Evolutionary conservation across 495 filamentous ascomycete species (phyloP).

Genomic region (Margaritispora aquatica): DNA sequence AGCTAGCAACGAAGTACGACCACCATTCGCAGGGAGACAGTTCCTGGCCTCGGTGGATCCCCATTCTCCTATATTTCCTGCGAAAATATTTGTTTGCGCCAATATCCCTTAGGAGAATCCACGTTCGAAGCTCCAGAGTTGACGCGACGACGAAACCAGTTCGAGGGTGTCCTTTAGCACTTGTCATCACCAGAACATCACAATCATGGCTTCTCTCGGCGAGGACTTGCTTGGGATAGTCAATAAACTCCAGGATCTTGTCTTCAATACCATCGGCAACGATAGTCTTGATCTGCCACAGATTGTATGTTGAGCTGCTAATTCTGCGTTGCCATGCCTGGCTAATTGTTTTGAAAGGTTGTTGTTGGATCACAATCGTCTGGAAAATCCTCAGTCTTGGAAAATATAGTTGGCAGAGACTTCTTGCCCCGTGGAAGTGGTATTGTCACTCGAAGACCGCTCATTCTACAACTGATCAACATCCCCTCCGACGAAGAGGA

Average conservation of each 20-base stretch:
- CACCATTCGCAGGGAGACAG: background rate
- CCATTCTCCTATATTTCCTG: background rate
- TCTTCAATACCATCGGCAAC: slow-evolving; percentile 99
- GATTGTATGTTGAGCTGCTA: slow-evolving; percentile 60
- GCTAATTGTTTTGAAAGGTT: slow-evolving; percentile 57
- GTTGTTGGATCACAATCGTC: slow-evolving; percentile 98
- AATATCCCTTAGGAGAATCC: background rate
- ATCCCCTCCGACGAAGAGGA: slow-evolving; percentile 70
- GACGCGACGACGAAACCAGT: slow-evolving; percentile 15
- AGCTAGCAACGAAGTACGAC: background rate
- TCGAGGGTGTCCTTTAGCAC: background rate
- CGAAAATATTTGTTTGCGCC: background rate
- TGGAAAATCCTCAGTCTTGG: slow-evolving; percentile 97
- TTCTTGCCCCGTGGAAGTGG: slow-evolving; percentile 95
- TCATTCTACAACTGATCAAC: slow-evolving; percentile 98
- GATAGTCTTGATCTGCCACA: slow-evolving; percentile 96
- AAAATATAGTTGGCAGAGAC: slow-evolving; percentile 97
- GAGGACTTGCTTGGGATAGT: slow-evolving; percentile 89
- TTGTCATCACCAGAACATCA: background rate
- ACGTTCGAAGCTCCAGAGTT: background rate
- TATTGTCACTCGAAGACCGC: slow-evolving; percentile 88
- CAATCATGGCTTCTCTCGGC: slow-evolving; percentile 59
- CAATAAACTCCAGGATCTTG: slow-evolving; percentile 95
- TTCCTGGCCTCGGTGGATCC: background rate
- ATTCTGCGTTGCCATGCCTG: background rate